Percentiles rank a stretch among this genome's conserved stretches.
phyloP scores from a whole-genome alignment of 2,329 filamentous ascomycete genomes.

The Verticillium isaacii region DNA sequence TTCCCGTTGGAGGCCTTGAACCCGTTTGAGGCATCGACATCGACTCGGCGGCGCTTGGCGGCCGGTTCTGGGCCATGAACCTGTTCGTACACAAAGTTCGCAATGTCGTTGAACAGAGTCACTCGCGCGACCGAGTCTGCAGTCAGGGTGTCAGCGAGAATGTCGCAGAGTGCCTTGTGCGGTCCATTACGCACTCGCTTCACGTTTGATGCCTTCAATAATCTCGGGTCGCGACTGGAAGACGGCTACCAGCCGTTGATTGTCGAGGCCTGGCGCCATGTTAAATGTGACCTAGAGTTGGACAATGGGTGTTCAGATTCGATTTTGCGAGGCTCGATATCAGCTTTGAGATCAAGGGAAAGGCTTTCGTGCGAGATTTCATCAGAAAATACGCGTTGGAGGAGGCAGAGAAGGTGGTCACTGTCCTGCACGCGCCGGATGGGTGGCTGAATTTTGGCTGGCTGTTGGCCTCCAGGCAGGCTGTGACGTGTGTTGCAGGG shows the following conservation, averaged over 20 bases:
- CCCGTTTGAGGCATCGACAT: slow-evolving; percentile 28
- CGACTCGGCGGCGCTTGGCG: slow-evolving; percentile 48
- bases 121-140: slow-evolving; percentile 46
- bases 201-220: slow-evolving; percentile 44
- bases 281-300: slow-evolving; percentile 2
- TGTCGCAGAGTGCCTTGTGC: neutral
- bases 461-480: neutral
- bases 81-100: slow-evolving; percentile 42
- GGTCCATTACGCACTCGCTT: slow-evolving; percentile 38
- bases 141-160: neutral
- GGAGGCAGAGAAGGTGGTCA: neutral
- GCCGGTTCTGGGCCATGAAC: slow-evolving; percentile 39
- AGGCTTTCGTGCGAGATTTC: neutral
- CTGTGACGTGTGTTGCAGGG: neutral
- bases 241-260: slow-evolving; percentile 42
- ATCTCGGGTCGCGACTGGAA: slow-evolving; percentile 55
- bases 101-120: slow-evolving; percentile 53
- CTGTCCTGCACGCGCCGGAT: neutral
- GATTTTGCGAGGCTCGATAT: too few relatives aligned
- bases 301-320: neutral
- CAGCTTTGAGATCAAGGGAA: neutral
- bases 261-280: slow-evolving; percentile 43
- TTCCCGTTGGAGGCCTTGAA: slow-evolving; percentile 17
- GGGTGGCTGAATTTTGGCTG: neutral
- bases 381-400: neutral